phyloP scores from a whole-genome alignment of 148 eudicot species.

The Dysphania ambrosioides region DNA sequence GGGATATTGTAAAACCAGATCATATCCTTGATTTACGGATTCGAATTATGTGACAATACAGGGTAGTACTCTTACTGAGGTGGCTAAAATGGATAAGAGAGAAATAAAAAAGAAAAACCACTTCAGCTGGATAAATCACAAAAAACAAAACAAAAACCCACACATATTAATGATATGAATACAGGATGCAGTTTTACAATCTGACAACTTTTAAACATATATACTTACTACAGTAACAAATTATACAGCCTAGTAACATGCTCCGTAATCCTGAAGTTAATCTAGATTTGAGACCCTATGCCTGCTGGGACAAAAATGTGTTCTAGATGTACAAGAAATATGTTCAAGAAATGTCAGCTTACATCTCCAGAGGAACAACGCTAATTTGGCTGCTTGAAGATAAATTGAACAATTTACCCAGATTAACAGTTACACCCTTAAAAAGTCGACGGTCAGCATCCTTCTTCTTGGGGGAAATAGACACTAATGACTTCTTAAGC shows the following conservation, averaged over 20 bases:
- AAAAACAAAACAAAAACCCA: background rate
- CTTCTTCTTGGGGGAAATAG: constrained; percentile 38
- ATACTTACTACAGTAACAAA: background rate
- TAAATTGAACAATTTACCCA: constrained; percentile 42
- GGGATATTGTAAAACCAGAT: no score
- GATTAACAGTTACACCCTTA: constrained; percentile 39
- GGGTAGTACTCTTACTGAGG: background rate
- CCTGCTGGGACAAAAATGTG: constrained; percentile 19
- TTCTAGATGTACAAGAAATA: constrained; percentile 7
- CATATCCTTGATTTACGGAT: background rate
- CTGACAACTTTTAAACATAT: background rate
- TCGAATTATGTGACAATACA: background rate
- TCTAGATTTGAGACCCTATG: constrained; percentile 10
- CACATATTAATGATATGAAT: background rate
- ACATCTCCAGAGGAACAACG: constrained; percentile 33
- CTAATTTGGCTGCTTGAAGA: constrained; percentile 22
- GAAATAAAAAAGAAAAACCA: background rate
- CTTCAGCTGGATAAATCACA: background rate
- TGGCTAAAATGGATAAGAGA: background rate
- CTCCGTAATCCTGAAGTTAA: background rate
- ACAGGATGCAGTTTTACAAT: background rate
- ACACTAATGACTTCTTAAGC: constrained; percentile 41
- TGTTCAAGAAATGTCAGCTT: background rate
- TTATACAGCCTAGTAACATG: constrained; percentile 16
- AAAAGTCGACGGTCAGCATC: constrained; percentile 29